These are phyloP conservation scores for Venturia asperata DNA, from an alignment of 2,329 filamentous ascomycete species.

Conservation along the genomic window DNA sequence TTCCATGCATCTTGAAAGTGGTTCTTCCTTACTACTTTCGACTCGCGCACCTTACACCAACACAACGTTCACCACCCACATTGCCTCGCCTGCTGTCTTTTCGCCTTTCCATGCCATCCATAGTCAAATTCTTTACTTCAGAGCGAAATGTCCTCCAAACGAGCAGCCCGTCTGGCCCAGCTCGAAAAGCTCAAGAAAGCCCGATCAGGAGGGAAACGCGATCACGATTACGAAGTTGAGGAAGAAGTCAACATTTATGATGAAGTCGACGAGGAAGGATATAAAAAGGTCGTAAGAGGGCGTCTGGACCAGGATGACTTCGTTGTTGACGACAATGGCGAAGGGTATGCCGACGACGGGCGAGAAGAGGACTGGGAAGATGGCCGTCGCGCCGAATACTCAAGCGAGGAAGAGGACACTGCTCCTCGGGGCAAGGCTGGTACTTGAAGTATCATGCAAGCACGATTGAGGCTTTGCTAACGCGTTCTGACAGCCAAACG, in stretches of 20 bases:
- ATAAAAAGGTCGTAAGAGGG: conserved; percentile 89
- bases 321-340: conserved; percentile 95
- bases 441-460: conserved; percentile 26
- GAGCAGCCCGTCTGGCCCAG: conserved; percentile 44
- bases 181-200: conserved; percentile 69
- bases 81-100: background rate
- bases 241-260: conserved; percentile 85
- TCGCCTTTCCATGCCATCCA: conserved; percentile 3
- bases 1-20: background rate
- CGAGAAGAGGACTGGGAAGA: conserved; percentile 62
- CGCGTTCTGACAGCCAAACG: conserved; percentile 58
- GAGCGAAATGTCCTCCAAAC: conserved; percentile 12
- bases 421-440: conserved; percentile 53
- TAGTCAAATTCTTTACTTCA: background rate
- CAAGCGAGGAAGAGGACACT: conserved; percentile 64
- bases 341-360: conserved; percentile 93
- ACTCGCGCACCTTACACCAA: background rate
- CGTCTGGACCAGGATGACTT: conserved; percentile 94
- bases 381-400: conserved; percentile 66
- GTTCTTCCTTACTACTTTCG: background rate
- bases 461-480: background rate
- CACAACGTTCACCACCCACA: background rate
- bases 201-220: conserved; percentile 83
- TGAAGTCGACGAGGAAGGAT: conserved; percentile 91
- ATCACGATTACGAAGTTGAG: conserved; percentile 80